phyloP scores from a whole-genome alignment of 2,329 filamentous ascomycete species.

The Trichoderma cornu-damae region DNA sequence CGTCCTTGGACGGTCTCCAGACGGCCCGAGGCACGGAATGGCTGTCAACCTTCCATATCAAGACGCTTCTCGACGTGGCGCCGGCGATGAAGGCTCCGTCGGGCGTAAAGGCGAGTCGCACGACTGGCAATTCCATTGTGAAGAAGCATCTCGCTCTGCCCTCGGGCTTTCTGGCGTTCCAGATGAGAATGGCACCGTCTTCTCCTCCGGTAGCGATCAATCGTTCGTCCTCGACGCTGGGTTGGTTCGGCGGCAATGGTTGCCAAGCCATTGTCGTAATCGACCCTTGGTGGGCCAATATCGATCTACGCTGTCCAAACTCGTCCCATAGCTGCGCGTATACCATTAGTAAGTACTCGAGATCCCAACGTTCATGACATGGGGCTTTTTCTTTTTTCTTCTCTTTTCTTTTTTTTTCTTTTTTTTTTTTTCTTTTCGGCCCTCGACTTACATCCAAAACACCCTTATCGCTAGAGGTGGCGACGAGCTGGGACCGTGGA shows the following conservation, averaged over 20 bases:
- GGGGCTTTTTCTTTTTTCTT: no score
- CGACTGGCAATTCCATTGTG: slow-evolving; percentile 55
- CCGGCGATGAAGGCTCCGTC: slow-evolving; percentile 60
- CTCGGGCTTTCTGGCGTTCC: slow-evolving; percentile 53
- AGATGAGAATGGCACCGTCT: slow-evolving; percentile 58
- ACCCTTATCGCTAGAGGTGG: slow-evolving; percentile 57
- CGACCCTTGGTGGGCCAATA: slow-evolving; percentile 53
- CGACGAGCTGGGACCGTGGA: slow-evolving; percentile 46
- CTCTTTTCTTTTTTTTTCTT: no score
- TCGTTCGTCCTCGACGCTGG: slow-evolving; percentile 44
- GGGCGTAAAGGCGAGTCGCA: slow-evolving; percentile 57
- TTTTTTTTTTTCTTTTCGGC: not conserved
- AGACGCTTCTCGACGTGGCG: slow-evolving; percentile 52
- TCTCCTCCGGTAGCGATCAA: slow-evolving; percentile 58
- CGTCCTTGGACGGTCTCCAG: slow-evolving; percentile 52
- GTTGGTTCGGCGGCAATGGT: slow-evolving; percentile 40
- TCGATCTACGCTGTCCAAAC: slow-evolving; percentile 48
- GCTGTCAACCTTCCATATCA: slow-evolving; percentile 62
- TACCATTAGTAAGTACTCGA: not conserved
- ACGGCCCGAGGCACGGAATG: slow-evolving; percentile 53
- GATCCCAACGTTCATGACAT: not conserved
- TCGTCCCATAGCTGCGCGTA: slow-evolving; percentile 49
- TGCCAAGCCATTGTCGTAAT: slow-evolving; percentile 59
- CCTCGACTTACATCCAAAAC: slow-evolving; percentile 52
- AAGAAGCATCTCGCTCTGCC: slow-evolving; percentile 54